These are phyloP conservation scores for Amaranthus palmeri DNA, from an alignment of 148 eudicot genomes.

Conservation along the genomic window DNA sequence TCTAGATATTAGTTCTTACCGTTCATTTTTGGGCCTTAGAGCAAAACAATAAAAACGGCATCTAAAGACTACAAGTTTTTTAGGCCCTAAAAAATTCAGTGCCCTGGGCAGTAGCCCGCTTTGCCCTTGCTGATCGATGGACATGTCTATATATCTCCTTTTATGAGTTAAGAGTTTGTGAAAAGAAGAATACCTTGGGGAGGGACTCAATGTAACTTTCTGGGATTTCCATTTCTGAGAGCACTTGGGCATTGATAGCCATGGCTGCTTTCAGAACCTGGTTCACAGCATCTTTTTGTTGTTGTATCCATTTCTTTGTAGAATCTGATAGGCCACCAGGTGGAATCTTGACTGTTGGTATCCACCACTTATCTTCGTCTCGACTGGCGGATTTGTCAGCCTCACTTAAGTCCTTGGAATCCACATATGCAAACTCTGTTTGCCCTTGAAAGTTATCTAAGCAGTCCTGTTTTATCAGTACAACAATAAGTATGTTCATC, in stretches of 20 bases:
- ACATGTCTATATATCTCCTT: too few relatives aligned
- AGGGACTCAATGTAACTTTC: conserved; percentile 72
- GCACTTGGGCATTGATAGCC: conserved; percentile 85
- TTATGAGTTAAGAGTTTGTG: background rate
- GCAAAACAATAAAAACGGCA: too few relatives aligned
- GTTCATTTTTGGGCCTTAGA: too few relatives aligned
- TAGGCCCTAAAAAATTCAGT: too few relatives aligned
- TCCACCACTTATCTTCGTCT: conserved; percentile 74
- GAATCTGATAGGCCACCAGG: conserved; percentile 55
- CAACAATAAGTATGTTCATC: background rate
- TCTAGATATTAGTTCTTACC: background rate
- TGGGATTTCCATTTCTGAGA: conserved; percentile 84
- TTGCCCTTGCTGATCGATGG: too few relatives aligned
- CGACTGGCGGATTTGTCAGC: conserved; percentile 46
- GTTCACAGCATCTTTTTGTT: conserved; percentile 75
- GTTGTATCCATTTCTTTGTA: conserved; percentile 60
- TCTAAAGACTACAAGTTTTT: too few relatives aligned
- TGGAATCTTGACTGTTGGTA: conserved; percentile 76
- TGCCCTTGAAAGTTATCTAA: conserved; percentile 65
- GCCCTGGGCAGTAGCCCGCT: too few relatives aligned
- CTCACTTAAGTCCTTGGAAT: conserved; percentile 51
- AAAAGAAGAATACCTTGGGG: conserved; percentile 48
- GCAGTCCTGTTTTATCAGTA: conserved; percentile 45
- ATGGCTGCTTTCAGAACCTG: conserved; percentile 88
- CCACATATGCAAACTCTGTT: conserved; percentile 62